Percentiles rank a stretch among this genome's conserved stretches.
Conservation (phyloP, 352 stramenopile genomes). For the Pythium grandisporangium region DNA sequence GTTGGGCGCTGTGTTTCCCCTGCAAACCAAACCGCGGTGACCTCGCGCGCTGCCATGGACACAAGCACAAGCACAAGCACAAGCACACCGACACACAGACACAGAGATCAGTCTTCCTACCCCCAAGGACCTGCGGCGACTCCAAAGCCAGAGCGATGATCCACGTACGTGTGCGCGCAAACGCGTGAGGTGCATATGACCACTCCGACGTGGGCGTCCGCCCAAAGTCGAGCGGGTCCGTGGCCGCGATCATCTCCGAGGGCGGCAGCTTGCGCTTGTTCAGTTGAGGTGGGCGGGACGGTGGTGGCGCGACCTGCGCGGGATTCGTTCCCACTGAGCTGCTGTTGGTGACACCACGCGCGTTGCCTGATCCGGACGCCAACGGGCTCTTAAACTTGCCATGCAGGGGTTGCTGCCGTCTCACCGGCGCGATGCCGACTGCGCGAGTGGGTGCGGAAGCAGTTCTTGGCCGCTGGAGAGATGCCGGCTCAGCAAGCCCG, state of each 20-base stretch:
- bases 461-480: background rate
- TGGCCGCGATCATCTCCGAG: background rate
- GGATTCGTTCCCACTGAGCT: no score
- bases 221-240: slow-evolving; percentile 35
- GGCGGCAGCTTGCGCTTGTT: slow-evolving; percentile 5
- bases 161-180: slow-evolving; percentile 36
- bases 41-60: slow-evolving; percentile 29
- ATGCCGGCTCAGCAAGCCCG: background rate
- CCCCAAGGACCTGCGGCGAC: no score
- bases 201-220: slow-evolving; percentile 53
- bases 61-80: slow-evolving; percentile 1
- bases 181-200: slow-evolving; percentile 33
- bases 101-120: no score
- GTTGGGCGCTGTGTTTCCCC: slow-evolving; percentile 1
- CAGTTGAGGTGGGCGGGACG: slow-evolving; percentile 6
- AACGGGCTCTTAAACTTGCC: background rate
- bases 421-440: background rate
- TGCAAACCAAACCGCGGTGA: slow-evolving; percentile 23
- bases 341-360: no score
- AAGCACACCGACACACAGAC: background rate
- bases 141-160: background rate
- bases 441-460: background rate
- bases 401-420: background rate
- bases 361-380: background rate
- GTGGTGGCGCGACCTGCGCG: background rate